Evolutionary conservation across 164 flowering plant species (phyloP).

Genomic region (Aristolochia californica): DNA sequence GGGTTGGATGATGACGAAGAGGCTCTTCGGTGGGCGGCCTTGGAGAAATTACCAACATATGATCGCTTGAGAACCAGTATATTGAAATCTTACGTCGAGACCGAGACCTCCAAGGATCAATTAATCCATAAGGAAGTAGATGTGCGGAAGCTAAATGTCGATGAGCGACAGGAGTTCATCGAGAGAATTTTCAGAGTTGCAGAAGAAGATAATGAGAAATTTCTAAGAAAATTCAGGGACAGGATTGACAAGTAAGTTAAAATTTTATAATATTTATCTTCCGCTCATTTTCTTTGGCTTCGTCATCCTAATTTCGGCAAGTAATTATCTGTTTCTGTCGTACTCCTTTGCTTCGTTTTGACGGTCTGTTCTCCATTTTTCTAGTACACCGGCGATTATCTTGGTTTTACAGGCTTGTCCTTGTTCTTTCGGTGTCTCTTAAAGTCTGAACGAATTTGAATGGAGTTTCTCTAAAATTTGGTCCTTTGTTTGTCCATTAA

Average conservation of each 20-base stretch:
- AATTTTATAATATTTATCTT: no score
- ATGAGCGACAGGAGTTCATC: slow-evolving; percentile 42
- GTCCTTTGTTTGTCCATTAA: no score
- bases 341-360: neutral
- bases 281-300: neutral
- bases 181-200: slow-evolving; percentile 25
- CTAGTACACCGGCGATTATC: neutral
- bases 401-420: no score
- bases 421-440: no score
- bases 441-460: no score
- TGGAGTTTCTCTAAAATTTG: no score
- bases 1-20: slow-evolving; percentile 66
- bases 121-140: slow-evolving; percentile 50
- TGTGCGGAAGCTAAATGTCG: slow-evolving; percentile 53
- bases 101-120: slow-evolving; percentile 9
- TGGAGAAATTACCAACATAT: slow-evolving; percentile 84
- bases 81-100: slow-evolving; percentile 40
- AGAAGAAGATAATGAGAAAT: slow-evolving; percentile 35
- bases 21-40: slow-evolving; percentile 79
- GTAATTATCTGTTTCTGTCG: neutral
- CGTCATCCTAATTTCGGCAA: neutral
- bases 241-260: slow-evolving; percentile 26
- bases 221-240: slow-evolving; percentile 24
- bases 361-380: neutral
- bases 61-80: slow-evolving; percentile 70